Conservation (phyloP, 2,329 filamentous ascomycete species). For the Pseudofabraea citricarpa region DNA sequence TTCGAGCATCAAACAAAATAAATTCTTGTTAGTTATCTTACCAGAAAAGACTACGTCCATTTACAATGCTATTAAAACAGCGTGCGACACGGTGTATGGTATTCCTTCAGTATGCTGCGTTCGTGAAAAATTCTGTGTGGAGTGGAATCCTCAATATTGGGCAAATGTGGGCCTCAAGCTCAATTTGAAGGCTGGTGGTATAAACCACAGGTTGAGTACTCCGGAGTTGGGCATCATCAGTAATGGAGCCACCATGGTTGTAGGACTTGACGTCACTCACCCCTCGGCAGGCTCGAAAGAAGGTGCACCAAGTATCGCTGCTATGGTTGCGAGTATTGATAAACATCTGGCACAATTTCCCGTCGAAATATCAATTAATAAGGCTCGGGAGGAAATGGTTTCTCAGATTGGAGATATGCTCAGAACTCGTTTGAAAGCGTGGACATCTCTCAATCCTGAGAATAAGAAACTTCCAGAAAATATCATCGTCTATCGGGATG, state of each 20-base stretch:
- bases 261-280: conserved; percentile 84
- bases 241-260: conserved; percentile 70
- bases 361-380: conserved; percentile 62
- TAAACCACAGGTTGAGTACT: conserved; percentile 57
- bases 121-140: background rate
- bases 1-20: background rate
- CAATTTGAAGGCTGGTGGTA: conserved; percentile 71
- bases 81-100: conserved; percentile 2
- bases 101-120: conserved; percentile 5
- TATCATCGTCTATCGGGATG: conserved; percentile 80
- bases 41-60: background rate
- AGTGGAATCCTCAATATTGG: background rate
- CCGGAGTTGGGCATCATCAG: conserved; percentile 51
- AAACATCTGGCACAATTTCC: conserved; percentile 67
- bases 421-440: conserved; percentile 50
- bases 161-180: conserved; percentile 52
- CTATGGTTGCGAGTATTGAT: conserved; percentile 71
- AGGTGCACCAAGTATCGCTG: conserved; percentile 67
- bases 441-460: conserved; percentile 49
- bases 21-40: conserved; percentile 4
- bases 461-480: conserved; percentile 60
- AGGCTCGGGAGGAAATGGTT: conserved; percentile 60
- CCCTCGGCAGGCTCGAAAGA: conserved; percentile 58
- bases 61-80: conserved; percentile 4
- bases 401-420: conserved; percentile 53